A percentile compares a stretch with the other conserved stretches of the same genome.
These are phyloP conservation scores for Dipodascopsis uninucleata DNA, from an alignment of 805 yeast species.

Conservation along the genomic window DNA sequence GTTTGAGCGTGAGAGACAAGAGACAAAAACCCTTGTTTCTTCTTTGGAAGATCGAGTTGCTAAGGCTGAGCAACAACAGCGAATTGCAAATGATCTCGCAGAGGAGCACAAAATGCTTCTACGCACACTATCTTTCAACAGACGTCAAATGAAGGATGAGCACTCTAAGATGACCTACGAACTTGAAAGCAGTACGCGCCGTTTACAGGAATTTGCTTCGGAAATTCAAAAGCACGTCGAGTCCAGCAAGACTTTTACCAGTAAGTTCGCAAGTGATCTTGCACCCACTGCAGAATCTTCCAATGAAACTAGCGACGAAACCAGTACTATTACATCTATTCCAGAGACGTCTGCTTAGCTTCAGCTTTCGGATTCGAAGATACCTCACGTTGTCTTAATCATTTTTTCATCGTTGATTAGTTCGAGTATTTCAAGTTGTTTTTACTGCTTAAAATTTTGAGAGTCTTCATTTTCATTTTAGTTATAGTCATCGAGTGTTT, in stretches of 20 bases:
- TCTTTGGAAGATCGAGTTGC: constrained; percentile 5
- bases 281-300: no score
- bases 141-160: constrained; percentile 4
- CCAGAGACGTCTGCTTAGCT: no score
- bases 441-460: no score
- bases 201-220: constrained; percentile 11
- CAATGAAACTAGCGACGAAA: no score
- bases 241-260: constrained; percentile 7
- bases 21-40: constrained; percentile 5
- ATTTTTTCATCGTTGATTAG: no score
- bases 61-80: constrained; percentile 5
- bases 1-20: constrained; percentile 12
- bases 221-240: constrained; percentile 17
- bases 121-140: not conserved
- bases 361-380: no score
- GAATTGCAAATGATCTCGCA: not conserved
- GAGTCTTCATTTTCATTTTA: no score
- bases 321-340: no score
- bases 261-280: not conserved
- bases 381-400: no score
- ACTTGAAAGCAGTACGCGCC: constrained; percentile 4
- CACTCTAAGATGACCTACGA: constrained; percentile 6
- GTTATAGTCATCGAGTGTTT: no score
- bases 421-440: no score
- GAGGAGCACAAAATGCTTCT: constrained; percentile 2